Conservation (phyloP, 2,329 filamentous ascomycete genomes). For the Gliomastix tumulicola region DNA sequence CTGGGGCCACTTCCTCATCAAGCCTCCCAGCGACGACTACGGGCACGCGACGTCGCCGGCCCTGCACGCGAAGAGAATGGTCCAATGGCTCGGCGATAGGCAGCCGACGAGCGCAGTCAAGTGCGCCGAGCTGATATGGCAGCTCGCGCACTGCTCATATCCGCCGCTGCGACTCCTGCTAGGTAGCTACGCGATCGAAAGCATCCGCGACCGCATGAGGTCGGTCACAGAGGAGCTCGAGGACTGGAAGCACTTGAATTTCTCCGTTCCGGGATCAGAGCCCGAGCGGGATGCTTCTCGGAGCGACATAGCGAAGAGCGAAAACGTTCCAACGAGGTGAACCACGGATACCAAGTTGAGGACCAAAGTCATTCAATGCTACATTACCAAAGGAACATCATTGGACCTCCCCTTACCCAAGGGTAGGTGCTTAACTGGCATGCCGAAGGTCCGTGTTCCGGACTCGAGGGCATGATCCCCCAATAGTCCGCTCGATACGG, state of each 20-base stretch:
- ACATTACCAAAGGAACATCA: too few species aligned
- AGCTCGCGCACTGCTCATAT: slow-evolving; percentile 90
- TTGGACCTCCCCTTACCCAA: too few species aligned
- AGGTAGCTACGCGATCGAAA: slow-evolving; percentile 92
- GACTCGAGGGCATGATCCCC: too few species aligned
- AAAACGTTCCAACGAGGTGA: too few species aligned
- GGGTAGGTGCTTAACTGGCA: too few species aligned
- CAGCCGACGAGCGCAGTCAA: slow-evolving; percentile 92
- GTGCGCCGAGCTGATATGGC: slow-evolving; percentile 89
- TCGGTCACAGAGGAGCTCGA: slow-evolving; percentile 93
- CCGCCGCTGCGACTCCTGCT: slow-evolving; percentile 81
- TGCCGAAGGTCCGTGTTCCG: too few species aligned
- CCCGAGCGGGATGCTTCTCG: slow-evolving; percentile 2
- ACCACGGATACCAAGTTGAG: too few species aligned
- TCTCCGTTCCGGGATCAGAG: slow-evolving; percentile 39
- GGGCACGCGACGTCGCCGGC: slow-evolving; percentile 71
- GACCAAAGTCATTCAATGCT: too few species aligned
- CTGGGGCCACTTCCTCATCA: slow-evolving; percentile 90
- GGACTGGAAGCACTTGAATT: slow-evolving; percentile 85
- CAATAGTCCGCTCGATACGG: too few species aligned
- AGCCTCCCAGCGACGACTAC: slow-evolving; percentile 78
- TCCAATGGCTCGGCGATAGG: slow-evolving; percentile 89
- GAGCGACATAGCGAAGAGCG: too few species aligned
- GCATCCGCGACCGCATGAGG: slow-evolving; percentile 80
- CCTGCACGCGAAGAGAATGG: slow-evolving; percentile 80